Base-by-base conservation (phyloP, 352 stramenopile genomes). In the Peronospora tabacina region DNA sequence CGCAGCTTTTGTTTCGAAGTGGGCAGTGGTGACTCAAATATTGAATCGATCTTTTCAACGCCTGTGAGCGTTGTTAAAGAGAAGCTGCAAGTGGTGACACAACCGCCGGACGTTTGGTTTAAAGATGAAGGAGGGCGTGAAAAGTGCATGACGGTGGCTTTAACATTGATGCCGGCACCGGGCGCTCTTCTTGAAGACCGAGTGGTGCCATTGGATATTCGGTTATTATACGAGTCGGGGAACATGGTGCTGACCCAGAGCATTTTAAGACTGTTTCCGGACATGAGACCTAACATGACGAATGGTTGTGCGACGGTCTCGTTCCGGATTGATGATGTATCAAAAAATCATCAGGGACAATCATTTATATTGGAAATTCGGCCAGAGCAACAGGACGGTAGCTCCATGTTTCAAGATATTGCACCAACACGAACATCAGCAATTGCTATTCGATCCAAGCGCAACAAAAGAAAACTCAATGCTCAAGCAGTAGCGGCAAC, bases 291-390 rank as follows among this genome's bases (percentile, higher is more conserved):
- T 37, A 96, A 87, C 55, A 96, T 96, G 72, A 76, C 73, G 32
- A 73, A 80, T 34, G 90, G 87, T 15, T 78, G 75, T 16, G 78
- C 78, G 7, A 78, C 66, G n/a, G 70, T 98, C 32, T 85, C 82
- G n/a, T 94, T 98, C 58, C 86, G 94, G 22, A 96, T 98, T 42
- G 89, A 98, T 57, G 94, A 98, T 60, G 91, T 98, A 36, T 97
- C 84, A 15, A 98, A 98, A 72, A 98, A 98, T 75, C 94, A 98
- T 67, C 95, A 98, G 48, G 90, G 87, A 35, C 90, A 98, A 73
- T 86, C 79, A 20, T 98, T 98, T 56, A 55, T 87, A 24, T 68
- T 98, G 19, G 67, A 96, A 56, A 78, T 98, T 32, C 78, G 75
- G 15, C 81, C 92, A 0, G 87, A 97, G 49, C 85, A 84, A 19